phyloP scores from a whole-genome alignment of 2,329 filamentous ascomycete genomes.

The Cladosporium phlei region DNA sequence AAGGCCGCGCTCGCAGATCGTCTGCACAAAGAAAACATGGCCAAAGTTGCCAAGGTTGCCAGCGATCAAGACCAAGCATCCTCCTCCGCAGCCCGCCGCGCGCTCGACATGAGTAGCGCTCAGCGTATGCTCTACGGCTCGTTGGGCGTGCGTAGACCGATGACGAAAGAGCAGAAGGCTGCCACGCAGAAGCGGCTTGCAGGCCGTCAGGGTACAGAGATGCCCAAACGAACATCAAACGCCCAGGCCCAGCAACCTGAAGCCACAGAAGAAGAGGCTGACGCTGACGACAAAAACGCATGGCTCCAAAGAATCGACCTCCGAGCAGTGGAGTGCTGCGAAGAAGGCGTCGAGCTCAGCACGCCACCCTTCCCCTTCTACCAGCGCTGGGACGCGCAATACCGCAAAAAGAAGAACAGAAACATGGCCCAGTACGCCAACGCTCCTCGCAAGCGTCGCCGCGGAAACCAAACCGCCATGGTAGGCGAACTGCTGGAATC shows the following conservation, averaged over 20 bases:
- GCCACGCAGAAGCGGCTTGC: conserved; percentile 53
- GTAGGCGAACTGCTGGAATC: conserved; percentile 37
- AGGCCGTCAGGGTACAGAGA: conserved; percentile 12
- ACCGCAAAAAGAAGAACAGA: conserved; percentile 32
- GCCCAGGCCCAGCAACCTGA: conserved; percentile 16
- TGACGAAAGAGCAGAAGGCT: conserved; percentile 63
- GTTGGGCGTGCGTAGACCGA: conserved; percentile 64
- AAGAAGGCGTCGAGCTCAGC: conserved; percentile 63
- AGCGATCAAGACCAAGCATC: neutral
- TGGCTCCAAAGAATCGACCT: conserved; percentile 74
- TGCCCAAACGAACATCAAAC: neutral
- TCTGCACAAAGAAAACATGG: neutral
- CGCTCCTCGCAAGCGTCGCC: conserved; percentile 37
- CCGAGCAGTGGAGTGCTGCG: conserved; percentile 76
- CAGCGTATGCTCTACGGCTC: conserved; percentile 67
- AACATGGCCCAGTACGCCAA: conserved; percentile 34
- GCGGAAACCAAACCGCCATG: conserved; percentile 51
- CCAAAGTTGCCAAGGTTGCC: no score
- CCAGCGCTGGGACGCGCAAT: conserved; percentile 76
- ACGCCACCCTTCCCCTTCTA: conserved; percentile 85
- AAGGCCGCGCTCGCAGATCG: conserved; percentile 2
- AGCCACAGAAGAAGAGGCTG: conserved; percentile 15
- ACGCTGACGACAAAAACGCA: conserved; percentile 23
- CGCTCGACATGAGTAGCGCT: conserved; percentile 57
- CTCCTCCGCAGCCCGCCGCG: conserved; percentile 18